These are phyloP conservation scores for Penicillium lividum DNA, from an alignment of 495 filamentous ascomycete genomes.

Conservation along the genomic window DNA sequence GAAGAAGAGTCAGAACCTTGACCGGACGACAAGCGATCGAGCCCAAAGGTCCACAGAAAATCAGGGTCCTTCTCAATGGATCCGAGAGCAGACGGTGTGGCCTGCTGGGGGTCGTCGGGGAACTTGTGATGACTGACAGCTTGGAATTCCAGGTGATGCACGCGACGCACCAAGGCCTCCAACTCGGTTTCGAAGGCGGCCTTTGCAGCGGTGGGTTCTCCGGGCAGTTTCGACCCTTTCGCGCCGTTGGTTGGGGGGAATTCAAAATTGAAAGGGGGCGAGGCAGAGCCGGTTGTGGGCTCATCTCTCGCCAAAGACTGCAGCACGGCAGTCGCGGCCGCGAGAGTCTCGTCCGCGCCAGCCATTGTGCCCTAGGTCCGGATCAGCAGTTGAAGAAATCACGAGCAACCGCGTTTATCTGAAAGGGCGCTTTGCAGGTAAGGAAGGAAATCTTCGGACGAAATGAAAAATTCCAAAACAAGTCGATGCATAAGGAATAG, in stretches of 20 bases:
- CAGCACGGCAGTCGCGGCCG: constrained; percentile 63
- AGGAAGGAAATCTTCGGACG: not conserved
- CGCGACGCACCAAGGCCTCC: constrained; percentile 62
- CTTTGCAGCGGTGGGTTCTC: constrained; percentile 63
- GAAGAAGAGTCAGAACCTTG: constrained; percentile 45
- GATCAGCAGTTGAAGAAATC: constrained; percentile 28
- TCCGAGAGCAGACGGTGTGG: constrained; percentile 53
- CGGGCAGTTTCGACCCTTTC: constrained; percentile 62
- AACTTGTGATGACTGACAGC: constrained; percentile 59
- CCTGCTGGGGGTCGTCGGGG: constrained; percentile 64
- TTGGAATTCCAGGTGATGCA: constrained; percentile 69
- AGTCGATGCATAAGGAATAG: not conserved
- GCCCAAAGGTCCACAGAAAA: constrained; percentile 43
- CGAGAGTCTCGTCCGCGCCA: constrained; percentile 60
- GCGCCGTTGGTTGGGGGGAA: constrained; percentile 39
- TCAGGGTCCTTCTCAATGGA: constrained; percentile 40
- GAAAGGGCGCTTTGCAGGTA: not conserved
- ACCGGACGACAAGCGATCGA: constrained; percentile 40
- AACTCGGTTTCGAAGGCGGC: constrained; percentile 69
- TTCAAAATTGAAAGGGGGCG: constrained; percentile 43
- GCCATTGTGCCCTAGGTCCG: constrained; percentile 51
- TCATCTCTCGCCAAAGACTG: constrained; percentile 59
- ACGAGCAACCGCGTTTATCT: not conserved
- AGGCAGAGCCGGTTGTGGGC: constrained; percentile 39
- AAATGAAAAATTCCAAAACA: not conserved